Evolutionary conservation across 2,329 filamentous ascomycete species (phyloP).

Genomic region (Ascochyta clinopodiicola): DNA sequence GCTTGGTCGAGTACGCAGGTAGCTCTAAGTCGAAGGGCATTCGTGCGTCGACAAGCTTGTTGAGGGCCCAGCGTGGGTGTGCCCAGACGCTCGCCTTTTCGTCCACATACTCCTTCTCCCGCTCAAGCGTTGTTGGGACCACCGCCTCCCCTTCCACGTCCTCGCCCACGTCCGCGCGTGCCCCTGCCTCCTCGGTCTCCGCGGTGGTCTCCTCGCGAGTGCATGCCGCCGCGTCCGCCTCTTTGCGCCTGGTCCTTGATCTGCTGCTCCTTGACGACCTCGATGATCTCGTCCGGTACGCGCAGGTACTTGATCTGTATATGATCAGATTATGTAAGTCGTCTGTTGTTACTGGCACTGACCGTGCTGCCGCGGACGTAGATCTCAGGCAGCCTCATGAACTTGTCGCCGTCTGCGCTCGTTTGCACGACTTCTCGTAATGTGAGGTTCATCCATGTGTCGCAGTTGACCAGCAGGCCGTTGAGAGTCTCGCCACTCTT

Average conservation of each 20-base stretch:
- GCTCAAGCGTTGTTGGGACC: conserved; percentile 53
- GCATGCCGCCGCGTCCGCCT: conserved; percentile 71
- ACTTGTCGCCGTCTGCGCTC: conserved; percentile 91
- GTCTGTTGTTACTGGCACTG: conserved; percentile 52
- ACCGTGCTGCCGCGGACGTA: conserved; percentile 99
- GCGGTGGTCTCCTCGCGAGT: conserved; percentile 61
- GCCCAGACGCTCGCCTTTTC: neutral
- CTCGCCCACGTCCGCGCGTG: conserved; percentile 60
- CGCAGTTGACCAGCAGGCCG: conserved; percentile 93
- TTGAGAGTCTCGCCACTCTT: conserved; percentile 98
- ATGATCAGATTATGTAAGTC: conserved; percentile 6
- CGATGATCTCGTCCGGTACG: conserved; percentile 95
- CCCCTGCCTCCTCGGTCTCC: conserved; percentile 59
- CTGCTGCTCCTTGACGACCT: conserved; percentile 91
- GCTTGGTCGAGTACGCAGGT: neutral
- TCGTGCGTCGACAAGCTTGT: no score
- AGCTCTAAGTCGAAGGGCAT: neutral
- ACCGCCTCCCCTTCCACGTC: conserved; percentile 62
- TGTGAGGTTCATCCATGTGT: conserved; percentile 99
- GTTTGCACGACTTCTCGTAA: conserved; percentile 97
- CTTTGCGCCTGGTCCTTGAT: conserved; percentile 66
- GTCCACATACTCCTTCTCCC: neutral
- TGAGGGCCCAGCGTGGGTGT: no score
- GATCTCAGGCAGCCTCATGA: conserved; percentile 88
- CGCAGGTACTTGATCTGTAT: conserved; percentile 94